phyloP scores from a whole-genome alignment of 257 asterid genomes.

The Nicotiana otophora region DNA sequence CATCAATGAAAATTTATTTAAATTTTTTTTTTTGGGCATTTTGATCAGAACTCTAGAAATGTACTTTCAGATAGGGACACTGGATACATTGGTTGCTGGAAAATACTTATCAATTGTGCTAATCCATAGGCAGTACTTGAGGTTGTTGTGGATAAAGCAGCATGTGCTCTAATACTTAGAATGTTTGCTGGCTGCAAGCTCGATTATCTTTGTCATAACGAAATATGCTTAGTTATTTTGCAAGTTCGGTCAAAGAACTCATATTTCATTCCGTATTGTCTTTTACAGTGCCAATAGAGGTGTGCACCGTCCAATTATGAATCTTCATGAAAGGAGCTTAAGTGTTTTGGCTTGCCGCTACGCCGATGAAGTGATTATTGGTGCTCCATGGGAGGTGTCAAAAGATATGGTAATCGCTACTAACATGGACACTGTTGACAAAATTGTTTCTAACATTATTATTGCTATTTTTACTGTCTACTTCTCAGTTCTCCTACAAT shows the following conservation, averaged over 20 bases:
- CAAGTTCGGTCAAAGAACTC: not conserved
- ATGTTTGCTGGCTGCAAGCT: not conserved
- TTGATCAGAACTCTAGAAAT: not conserved
- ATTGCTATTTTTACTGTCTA: not conserved
- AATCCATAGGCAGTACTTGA: not conserved
- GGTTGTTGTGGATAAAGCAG: not conserved
- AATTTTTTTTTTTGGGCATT: not conserved
- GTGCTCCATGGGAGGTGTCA: slow-evolving; percentile 98
- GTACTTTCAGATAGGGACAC: not conserved
- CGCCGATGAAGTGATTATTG: slow-evolving; percentile 94
- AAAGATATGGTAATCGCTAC: slow-evolving; percentile 69
- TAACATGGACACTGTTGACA: not conserved
- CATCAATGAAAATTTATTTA: not conserved
- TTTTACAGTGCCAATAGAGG: slow-evolving; percentile 77
- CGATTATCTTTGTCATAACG: not conserved
- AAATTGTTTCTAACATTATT: slow-evolving; percentile 13
- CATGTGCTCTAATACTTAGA: not conserved
- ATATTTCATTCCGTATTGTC: slow-evolving; percentile 17
- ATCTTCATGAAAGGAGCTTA: slow-evolving; percentile 97
- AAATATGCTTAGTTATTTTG: not conserved
- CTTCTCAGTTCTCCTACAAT: not conserved
- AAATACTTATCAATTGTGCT: not conserved
- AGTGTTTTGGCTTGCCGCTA: slow-evolving; percentile 97
- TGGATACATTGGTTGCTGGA: not conserved
- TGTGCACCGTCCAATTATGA: slow-evolving; percentile 97